Evolutionary conservation across 192 early-diverging fungal genomes (phyloP).

Genomic region (Podila epicladia): DNA sequence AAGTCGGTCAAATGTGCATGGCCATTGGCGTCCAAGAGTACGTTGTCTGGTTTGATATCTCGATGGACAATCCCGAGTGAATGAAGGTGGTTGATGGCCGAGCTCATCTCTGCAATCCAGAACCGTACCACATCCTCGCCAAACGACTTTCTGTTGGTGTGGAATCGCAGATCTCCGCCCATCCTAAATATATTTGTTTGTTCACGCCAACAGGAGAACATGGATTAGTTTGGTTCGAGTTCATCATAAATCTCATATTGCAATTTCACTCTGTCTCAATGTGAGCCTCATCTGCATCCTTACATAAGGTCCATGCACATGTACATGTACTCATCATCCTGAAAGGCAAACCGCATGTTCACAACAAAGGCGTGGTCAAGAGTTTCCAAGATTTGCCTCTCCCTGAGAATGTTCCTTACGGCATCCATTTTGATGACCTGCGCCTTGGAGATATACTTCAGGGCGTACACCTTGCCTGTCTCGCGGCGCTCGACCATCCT

Average conservation of each 20-base stretch:
- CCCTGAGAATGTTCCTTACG: constrained; percentile 84
- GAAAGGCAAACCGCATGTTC: constrained; percentile 90
- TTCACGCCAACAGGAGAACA: too few species aligned
- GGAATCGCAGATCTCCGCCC: constrained; percentile 87
- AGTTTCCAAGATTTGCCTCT: constrained; percentile 80
- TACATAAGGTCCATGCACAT: constrained; percentile 92
- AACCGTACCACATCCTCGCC: constrained; percentile 82
- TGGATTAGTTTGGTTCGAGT: too few species aligned
- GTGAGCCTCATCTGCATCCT: background rate
- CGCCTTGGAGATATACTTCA: constrained; percentile 90
- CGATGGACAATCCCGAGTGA: constrained; percentile 83
- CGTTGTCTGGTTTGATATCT: constrained; percentile 96
- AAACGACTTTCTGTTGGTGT: constrained; percentile 73
- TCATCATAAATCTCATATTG: too few species aligned
- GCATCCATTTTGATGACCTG: constrained; percentile 89
- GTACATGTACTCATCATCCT: constrained; percentile 89
- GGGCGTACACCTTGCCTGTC: constrained; percentile 76
- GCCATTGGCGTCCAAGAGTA: constrained; percentile 77
- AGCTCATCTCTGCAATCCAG: constrained; percentile 89
- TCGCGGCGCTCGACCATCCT: constrained; percentile 84
- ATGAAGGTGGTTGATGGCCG: constrained; percentile 86
- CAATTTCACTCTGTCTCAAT: background rate
- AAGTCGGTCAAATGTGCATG: constrained; percentile 96
- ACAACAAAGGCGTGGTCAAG: constrained; percentile 75
- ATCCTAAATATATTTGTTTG: constrained; percentile 57